Evolutionary conservation across 768 basidiomycete species (phyloP).

Genomic region (Pulveroboletus frians): DNA sequence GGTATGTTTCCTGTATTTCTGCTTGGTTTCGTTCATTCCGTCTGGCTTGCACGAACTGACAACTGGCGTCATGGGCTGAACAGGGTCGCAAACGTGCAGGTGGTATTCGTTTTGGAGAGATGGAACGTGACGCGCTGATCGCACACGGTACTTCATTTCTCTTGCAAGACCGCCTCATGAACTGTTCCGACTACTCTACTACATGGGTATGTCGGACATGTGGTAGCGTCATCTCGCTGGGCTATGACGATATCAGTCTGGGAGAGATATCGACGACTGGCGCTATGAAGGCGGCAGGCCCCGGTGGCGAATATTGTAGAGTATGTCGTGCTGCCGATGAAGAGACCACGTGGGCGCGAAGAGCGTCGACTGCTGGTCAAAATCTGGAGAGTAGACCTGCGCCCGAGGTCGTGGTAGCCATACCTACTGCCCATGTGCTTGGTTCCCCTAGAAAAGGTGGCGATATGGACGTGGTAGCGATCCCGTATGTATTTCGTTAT

Average conservation of each 20-base stretch:
- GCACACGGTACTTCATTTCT: constrained; percentile 99
- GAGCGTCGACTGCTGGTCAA: constrained; percentile 54
- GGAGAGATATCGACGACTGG: constrained; percentile 55
- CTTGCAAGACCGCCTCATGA: constrained; percentile 97
- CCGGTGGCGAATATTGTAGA: constrained; percentile 91
- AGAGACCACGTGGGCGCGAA: constrained; percentile 56
- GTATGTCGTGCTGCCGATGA: constrained; percentile 77
- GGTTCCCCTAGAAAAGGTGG: constrained; percentile 58
- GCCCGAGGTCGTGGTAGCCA: constrained; percentile 56
- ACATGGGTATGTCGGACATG: constrained; percentile 98
- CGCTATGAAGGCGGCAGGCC: constrained; percentile 55
- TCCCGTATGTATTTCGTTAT: constrained; percentile 93
- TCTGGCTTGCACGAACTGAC: constrained; percentile 3
- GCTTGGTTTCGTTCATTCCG: not conserved
- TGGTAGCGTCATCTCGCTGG: constrained; percentile 91
- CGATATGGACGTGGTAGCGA: constrained; percentile 89
- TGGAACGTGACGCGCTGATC: constrained; percentile 98
- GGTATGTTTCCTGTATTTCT: constrained; percentile 40
- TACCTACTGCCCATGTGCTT: constrained; percentile 65
- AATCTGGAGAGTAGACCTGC: constrained; percentile 36
- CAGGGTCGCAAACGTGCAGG: constrained; percentile 97
- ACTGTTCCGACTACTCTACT: constrained; percentile 99
- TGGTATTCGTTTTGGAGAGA: constrained; percentile 99
- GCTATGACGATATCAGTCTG: constrained; percentile 83
- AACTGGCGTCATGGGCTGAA: not conserved